Conservation (phyloP, 1,139 yeast genomes). For the Geotrichum fermentans region DNA sequence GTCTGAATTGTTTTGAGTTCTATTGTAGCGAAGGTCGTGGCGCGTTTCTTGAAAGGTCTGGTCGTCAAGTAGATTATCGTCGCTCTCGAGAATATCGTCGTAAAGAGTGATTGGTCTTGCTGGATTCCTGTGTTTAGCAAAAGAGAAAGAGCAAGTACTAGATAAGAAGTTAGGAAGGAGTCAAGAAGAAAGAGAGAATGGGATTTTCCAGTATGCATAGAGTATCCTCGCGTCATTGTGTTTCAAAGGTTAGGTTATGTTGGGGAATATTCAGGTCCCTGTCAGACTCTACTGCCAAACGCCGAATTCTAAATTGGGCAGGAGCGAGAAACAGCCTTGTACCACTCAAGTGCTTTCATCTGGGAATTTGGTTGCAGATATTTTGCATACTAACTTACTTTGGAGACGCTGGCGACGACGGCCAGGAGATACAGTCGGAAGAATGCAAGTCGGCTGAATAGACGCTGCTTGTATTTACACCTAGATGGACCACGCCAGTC, state of each 20-base stretch:
- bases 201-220: background rate
- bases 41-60: background rate
- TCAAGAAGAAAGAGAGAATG: background rate
- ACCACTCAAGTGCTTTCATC: no score
- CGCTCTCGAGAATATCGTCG: background rate
- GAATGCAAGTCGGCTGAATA: no score
- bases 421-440: no score
- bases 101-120: slow-evolving; percentile 1
- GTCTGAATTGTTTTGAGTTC: background rate
- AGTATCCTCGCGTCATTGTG: no score
- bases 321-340: no score
- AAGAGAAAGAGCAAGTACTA: background rate
- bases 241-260: no score
- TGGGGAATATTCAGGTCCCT: no score
- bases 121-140: background rate
- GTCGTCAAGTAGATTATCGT: background rate
- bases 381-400: no score
- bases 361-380: no score
- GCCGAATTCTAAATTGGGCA: no score
- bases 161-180: background rate
- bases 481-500: slow-evolving; percentile 1
- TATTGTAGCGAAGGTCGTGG: slow-evolving; percentile 4
- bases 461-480: background rate
- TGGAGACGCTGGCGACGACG: no score
- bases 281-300: no score